Evolutionary conservation across 345 rosid species (phyloP).

Genomic region (Brassica rapa): DNA sequence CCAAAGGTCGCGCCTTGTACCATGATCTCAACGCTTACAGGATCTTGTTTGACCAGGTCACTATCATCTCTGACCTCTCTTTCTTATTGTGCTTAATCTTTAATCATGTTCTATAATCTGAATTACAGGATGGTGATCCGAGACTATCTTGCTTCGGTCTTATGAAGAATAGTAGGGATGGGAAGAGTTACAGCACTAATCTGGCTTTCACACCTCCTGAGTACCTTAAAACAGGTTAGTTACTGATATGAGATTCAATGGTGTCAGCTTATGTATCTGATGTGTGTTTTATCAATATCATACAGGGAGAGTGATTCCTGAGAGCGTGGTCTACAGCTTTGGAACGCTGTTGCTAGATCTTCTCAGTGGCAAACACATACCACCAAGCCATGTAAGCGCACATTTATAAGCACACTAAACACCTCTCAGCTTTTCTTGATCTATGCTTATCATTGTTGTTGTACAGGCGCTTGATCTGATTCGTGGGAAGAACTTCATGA

Average conservation of each 20-base stretch:
- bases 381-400: constrained; percentile 79
- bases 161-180: constrained; percentile 92
- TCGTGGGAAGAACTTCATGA: constrained; percentile 73
- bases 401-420: constrained; percentile 18
- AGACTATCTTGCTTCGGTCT: constrained; percentile 86
- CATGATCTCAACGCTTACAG: constrained; percentile 90
- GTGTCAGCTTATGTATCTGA: constrained; percentile 6
- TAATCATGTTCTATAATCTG: constrained; percentile 12
- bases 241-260: constrained; percentile 20
- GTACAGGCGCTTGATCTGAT: constrained; percentile 83
- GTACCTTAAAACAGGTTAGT: constrained; percentile 76
- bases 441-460: constrained; percentile 20
- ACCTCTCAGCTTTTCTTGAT: constrained; percentile 16
- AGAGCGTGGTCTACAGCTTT: constrained; percentile 87
- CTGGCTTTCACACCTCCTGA: constrained; percentile 94
- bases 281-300: constrained; percentile 10
- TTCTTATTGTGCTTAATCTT: not conserved
- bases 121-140: constrained; percentile 71
- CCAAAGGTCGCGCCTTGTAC: constrained; percentile 77
- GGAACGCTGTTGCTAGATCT: constrained; percentile 85
- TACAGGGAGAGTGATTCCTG: constrained; percentile 79
- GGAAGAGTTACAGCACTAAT: constrained; percentile 89
- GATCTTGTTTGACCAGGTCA: constrained; percentile 77
- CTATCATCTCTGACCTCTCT: not conserved
- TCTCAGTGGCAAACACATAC: constrained; percentile 93